phyloP scores from a whole-genome alignment of 331 rosid species.

The Telfairia occidentalis region DNA sequence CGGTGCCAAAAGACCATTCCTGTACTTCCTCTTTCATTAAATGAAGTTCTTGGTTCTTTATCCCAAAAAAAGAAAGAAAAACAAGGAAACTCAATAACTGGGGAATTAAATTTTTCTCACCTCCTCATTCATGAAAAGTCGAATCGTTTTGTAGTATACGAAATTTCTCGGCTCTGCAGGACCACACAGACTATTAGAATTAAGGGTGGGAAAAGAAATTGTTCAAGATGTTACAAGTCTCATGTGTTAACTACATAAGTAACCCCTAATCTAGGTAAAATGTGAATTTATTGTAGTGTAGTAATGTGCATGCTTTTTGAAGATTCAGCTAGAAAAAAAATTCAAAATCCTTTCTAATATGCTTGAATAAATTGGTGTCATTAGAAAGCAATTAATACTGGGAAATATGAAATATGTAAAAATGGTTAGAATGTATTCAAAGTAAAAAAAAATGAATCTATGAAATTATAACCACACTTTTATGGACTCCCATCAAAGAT shows the following conservation, averaged over 20 bases:
- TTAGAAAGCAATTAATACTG: neutral
- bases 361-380: neutral
- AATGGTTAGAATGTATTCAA: neutral
- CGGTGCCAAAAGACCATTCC: neutral
- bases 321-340: neutral
- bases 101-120: constrained; percentile 19
- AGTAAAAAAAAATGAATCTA: neutral
- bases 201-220: neutral
- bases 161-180: constrained; percentile 61
- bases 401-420: neutral
- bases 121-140: constrained; percentile 70
- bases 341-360: neutral
- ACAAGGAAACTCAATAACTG: constrained; percentile 2
- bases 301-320: neutral
- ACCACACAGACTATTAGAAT: constrained; percentile 13
- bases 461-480: neutral
- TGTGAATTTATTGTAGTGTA: neutral
- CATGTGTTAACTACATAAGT: neutral
- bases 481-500: neutral
- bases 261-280: neutral
- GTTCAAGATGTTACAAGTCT: neutral
- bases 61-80: neutral
- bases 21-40: neutral
- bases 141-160: constrained; percentile 58
- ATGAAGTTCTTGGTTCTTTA: neutral